Base-by-base conservation (phyloP, 352 stramenopile genomes). In the Globisporangium nodosum region DNA sequence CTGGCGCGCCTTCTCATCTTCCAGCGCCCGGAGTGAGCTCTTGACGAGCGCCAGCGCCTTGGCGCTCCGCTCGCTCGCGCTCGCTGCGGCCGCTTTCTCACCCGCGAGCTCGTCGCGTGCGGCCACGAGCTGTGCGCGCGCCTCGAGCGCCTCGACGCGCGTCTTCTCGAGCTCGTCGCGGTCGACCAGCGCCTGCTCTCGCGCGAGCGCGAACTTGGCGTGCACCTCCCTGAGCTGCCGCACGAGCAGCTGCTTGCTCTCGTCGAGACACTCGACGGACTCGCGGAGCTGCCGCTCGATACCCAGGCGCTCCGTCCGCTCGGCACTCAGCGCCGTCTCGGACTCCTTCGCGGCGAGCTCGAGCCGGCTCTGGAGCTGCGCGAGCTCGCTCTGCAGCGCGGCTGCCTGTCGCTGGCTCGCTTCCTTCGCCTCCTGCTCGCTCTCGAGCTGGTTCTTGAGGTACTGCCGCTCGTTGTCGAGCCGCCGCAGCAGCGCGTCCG, bases 401-500 rank as follows among this genome's bases (percentile, higher is more conserved):
- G 60, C 45, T 1, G 74, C 73, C 47, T 83, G 70, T 20, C 64
- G 63, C 40, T 85, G 74, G 45, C 54, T 70, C 16, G 70, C 71
- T 21, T 75, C 62, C 53, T 80, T 82, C 58, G 70, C 59, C 46
- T 85, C 73, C 31, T 76, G 65, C 39, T 85, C 79, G 8, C 63
- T 68, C 48, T 87, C 73, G 5, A 90, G 63, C 54, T 92, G 84
- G 40, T 76, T 90, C 58, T 92, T 91, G 31, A 94, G 56, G 49
- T 94, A 94, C 47, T 90, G 79, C 1, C 84, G 74, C 47, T 94
- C 81, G 42, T 94, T 91, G 47, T 90, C 83, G 1, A 94, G 76
- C 3, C 81, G 64, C 20, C 84, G 69, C 6, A 94, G 48, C 1
- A 88, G 56, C n/a, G 80, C 82, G 54, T 94, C 84, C 71, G 88